Conservation (phyloP, 1,284 basidiomycete genomes). For the Tilletiopsis washingtonensis region DNA sequence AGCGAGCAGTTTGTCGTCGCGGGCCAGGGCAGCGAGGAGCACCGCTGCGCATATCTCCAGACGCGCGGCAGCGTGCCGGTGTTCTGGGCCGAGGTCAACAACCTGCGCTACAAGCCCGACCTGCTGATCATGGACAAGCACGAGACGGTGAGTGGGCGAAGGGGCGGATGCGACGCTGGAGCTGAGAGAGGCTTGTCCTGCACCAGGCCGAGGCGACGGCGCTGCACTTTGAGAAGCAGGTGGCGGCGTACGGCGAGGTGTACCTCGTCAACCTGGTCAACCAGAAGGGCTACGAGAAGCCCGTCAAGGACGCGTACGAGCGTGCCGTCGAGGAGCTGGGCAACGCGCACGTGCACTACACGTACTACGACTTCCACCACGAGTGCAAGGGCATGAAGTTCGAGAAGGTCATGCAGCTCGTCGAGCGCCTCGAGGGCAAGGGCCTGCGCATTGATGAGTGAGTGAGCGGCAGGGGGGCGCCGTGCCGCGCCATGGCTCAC, state of each 20-base stretch:
- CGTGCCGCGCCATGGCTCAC: no score
- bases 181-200: conserved; percentile 20
- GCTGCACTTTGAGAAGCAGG: conserved; percentile 68
- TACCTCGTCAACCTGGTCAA: conserved; percentile 88
- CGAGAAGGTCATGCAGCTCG: conserved; percentile 77
- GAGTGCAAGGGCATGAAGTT: conserved; percentile 94
- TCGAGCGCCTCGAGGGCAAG: conserved; percentile 64
- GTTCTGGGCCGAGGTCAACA: conserved; percentile 97
- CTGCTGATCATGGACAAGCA: conserved; percentile 88
- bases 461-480: no score
- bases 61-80: conserved; percentile 87
- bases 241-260: conserved; percentile 69
- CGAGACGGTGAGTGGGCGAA: conserved; percentile 55
- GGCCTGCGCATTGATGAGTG: conserved; percentile 68
- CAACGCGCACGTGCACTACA: conserved; percentile 67
- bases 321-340: conserved; percentile 59
- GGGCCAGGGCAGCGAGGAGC: conserved; percentile 42
- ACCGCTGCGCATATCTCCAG: conserved; percentile 65
- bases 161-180: neutral
- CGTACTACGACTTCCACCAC: conserved; percentile 96
- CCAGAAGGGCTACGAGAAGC: conserved; percentile 86
- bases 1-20: conserved; percentile 56
- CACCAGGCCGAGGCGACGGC: conserved; percentile 60
- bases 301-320: conserved; percentile 94
- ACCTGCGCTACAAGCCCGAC: conserved; percentile 91